These are phyloP conservation scores for Beauveria medogensis DNA, from an alignment of 2,329 filamentous ascomycete genomes.

Conservation along the genomic window DNA sequence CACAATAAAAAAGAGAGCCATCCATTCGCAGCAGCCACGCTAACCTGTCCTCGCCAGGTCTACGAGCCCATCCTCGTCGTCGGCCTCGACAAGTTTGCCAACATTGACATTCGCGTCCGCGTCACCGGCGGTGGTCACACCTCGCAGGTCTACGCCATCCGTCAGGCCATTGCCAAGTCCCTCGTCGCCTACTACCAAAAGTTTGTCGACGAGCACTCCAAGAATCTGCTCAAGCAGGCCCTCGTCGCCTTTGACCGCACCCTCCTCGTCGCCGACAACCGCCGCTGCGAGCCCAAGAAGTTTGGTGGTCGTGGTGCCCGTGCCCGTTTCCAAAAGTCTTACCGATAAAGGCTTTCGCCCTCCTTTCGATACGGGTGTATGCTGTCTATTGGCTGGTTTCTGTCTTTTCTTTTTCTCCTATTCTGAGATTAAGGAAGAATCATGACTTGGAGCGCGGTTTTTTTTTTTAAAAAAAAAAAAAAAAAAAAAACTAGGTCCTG, in stretches of 20 bases:
- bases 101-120: constrained; percentile 95
- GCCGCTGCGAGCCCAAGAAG: constrained; percentile 99
- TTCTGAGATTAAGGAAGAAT: neutral
- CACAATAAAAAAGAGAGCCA: constrained; percentile 6
- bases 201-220: constrained; percentile 99
- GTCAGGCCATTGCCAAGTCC: constrained; percentile 93
- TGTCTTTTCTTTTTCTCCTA: neutral
- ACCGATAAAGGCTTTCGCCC: constrained; percentile 63
- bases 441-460: constrained; percentile 7
- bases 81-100: constrained; percentile 93
- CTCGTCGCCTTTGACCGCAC: constrained; percentile 94
- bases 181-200: constrained; percentile 90
- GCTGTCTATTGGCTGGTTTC: neutral
- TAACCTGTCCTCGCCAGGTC: constrained; percentile 47
- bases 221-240: constrained; percentile 98
- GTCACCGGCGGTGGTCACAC: constrained; percentile 96
- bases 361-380: neutral
- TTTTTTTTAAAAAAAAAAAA: neutral
- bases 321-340: constrained; percentile 97
- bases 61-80: constrained; percentile 98
- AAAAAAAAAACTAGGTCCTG: too few relatives aligned
- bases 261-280: constrained; percentile 97
- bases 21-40: constrained; percentile 12
- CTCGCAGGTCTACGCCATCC: constrained; percentile 95
- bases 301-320: constrained; percentile 89